Conservation (phyloP, 306 rosid species). For the Medicago lupulina region DNA sequence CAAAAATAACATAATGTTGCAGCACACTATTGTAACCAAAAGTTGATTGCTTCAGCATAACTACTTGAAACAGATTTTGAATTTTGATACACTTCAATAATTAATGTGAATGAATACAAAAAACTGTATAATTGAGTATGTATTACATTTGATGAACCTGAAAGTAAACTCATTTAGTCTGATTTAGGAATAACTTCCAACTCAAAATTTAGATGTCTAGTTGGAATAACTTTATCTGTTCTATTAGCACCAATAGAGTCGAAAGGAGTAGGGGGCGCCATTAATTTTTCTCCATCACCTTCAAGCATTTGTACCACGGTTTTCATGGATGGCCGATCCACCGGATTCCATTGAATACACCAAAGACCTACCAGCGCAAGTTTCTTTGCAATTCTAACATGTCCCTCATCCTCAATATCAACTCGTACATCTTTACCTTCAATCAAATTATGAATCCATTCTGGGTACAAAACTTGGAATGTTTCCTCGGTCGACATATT, state of each 20-base stretch:
- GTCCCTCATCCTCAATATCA: conserved; percentile 24
- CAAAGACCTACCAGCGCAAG: conserved; percentile 50
- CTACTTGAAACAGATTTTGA: not conserved
- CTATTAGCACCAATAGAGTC: not conserved
- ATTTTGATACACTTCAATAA: not conserved
- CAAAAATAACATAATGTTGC: not conserved
- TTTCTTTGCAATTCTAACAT: conserved; percentile 36
- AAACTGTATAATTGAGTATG: not conserved
- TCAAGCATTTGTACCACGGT: conserved; percentile 47
- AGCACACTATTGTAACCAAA: not conserved
- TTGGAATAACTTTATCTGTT: not conserved
- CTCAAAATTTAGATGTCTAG: not conserved
- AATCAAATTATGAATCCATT: conserved; percentile 51
- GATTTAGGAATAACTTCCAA: not conserved
- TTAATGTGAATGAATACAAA: not conserved
- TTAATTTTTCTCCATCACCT: conserved; percentile 34
- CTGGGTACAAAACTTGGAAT: conserved; percentile 30
- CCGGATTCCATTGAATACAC: conserved; percentile 56
- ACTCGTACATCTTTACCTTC: conserved; percentile 19
- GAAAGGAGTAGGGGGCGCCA: conserved; percentile 44
- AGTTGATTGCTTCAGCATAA: not conserved
- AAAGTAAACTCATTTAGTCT: not conserved
- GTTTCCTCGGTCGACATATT: not conserved
- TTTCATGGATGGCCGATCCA: conserved; percentile 51
- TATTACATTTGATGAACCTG: not conserved